phyloP scores from a whole-genome alignment of 1,139 yeast species.

The Debaryomycetaceae sp. region DNA sequence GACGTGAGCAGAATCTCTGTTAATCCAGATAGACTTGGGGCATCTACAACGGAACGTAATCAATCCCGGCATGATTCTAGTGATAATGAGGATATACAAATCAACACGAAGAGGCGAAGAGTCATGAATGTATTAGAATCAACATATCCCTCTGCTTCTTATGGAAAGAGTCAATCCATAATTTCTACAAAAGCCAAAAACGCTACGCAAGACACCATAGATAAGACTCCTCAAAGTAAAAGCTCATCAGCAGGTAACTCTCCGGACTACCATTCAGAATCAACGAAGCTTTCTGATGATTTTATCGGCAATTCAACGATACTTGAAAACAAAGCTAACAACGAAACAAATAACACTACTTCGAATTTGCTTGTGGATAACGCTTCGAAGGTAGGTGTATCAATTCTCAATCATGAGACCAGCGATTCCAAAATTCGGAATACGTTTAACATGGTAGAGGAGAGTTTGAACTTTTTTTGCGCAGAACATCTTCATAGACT shows the following conservation, averaged over 20 bases:
- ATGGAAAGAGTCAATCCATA: no score
- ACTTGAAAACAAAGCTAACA: not conserved
- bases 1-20: not conserved
- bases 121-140: not conserved
- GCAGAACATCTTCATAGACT: slow-evolving; percentile 11
- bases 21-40: not conserved
- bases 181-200: not conserved
- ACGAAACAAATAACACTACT: not conserved
- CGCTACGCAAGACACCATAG: not conserved
- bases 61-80: not conserved
- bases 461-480: slow-evolving; percentile 9
- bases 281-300: not conserved
- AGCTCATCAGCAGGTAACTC: not conserved
- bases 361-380: not conserved
- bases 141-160: not conserved
- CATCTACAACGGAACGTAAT: not conserved
- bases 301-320: not conserved
- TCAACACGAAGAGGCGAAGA: not conserved
- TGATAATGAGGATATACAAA: not conserved
- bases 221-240: no score
- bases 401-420: not conserved
- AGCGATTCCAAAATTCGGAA: not conserved
- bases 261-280: not conserved
- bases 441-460: slow-evolving; percentile 3
- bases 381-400: not conserved